phyloP scores from a whole-genome alignment of 2,329 filamentous ascomycete genomes.

The Claviceps lovelessii region DNA sequence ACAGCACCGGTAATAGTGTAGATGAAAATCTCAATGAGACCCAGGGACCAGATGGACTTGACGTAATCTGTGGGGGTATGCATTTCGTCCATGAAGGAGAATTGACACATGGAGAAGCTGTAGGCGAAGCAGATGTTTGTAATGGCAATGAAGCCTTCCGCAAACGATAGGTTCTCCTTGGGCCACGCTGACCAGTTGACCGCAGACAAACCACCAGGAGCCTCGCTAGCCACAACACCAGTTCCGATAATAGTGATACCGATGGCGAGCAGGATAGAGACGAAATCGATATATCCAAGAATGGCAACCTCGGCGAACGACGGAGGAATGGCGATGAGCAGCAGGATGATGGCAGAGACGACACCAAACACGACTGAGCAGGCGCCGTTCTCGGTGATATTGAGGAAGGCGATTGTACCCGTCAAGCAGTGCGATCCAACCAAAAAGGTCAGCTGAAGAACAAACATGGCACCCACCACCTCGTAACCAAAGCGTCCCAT shows the following conservation, averaged over 20 bases:
- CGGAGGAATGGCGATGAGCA: constrained; percentile 31
- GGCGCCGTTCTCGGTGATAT: constrained; percentile 40
- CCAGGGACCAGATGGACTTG: constrained; percentile 47
- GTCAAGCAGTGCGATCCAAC: constrained; percentile 59
- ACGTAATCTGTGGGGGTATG: constrained; percentile 31
- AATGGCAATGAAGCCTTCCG: constrained; percentile 44
- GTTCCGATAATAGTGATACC: constrained; percentile 53
- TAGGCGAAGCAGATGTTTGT: constrained; percentile 61
- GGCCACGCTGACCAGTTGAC: constrained; percentile 32
- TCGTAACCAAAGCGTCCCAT: constrained; percentile 46
- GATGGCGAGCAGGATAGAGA: constrained; percentile 49
- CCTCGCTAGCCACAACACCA: constrained; percentile 28
- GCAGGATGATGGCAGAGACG: constrained; percentile 31
- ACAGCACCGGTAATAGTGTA: constrained; percentile 54
- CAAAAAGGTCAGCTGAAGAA: constrained; percentile 52
- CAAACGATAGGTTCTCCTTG: constrained; percentile 30
- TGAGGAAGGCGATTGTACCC: constrained; percentile 54
- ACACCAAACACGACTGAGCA: constrained; percentile 32
- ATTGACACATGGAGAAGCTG: constrained; percentile 38
- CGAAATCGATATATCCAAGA: constrained; percentile 40
- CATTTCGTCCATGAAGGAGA: constrained; percentile 41
- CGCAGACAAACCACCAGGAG: constrained; percentile 17
- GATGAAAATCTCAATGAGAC: constrained; percentile 46
- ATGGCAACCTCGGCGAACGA: constrained; percentile 35
- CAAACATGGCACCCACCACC: constrained; percentile 45